Evolutionary conservation across 2,329 filamentous ascomycete genomes (phyloP), one percentile per base, ranked within the genome.

Genomic region (Penicillium sp.): DNA sequence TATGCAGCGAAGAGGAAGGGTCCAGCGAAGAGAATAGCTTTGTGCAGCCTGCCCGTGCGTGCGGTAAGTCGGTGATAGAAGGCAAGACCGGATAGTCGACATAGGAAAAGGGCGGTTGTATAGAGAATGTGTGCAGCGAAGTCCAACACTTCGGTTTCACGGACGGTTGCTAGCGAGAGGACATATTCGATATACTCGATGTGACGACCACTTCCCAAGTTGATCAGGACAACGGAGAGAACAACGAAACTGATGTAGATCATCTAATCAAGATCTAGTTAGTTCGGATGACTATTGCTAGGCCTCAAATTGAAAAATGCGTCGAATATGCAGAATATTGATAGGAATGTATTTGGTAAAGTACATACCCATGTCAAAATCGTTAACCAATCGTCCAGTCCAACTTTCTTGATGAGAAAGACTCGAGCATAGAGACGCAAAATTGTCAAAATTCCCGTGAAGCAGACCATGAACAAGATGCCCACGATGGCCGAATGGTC

Each of bases 121-220:
- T 84, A 84, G 56, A 84, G 65, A 22, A 84, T 75, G 64, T 84
- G 81, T 16, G 81, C 79, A 35, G 69, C 67, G 49, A 82, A 82
- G 63, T 84, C 81, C 56, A 81, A 68, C 0, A 80, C 64, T 62
- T 84, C 77, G 0, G 78, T 81, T 10, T 68, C 16, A 35, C 77
- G 70, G 31, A 81, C 71, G 0, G 72, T 76, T 3, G 70, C 55
- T 46, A 78, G 64, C 21, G 76, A 67, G 43, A 83, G 69, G 4
- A 82, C 78, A 63, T 81, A 80, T 65, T 80, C 66, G 31, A 70
- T 68, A 45, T 70, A 70, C 48, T 68, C 64, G n/a, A 69, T 67
- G 46, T 70, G 68, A 14, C 68, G 68, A 35, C 81, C 81, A 3
- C 79, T 81, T 22, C 81, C 81, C 13, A 82, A 62, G 3, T 75